Percentiles rank a stretch among this genome's conserved stretches.
Conservation (phyloP, 345 rosid species). For the Citrus cavaleriei region DNA sequence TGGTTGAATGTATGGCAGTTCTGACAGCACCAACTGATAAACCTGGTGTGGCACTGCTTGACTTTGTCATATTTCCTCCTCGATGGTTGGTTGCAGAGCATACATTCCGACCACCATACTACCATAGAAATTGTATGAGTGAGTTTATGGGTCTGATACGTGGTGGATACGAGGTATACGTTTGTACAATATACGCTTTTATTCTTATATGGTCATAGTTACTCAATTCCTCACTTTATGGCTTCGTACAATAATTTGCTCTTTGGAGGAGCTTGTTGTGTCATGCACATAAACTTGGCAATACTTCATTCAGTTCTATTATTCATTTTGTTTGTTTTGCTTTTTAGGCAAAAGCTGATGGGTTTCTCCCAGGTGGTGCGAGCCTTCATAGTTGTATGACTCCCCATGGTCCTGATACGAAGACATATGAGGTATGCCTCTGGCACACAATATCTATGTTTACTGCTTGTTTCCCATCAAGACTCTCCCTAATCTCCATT, state of each 20-base stretch:
- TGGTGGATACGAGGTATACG: constrained; percentile 88
- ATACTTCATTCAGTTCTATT: neutral
- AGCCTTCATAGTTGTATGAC: constrained; percentile 99
- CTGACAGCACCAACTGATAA: constrained; percentile 97
- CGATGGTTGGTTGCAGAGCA: constrained; percentile 97
- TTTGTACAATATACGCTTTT: neutral
- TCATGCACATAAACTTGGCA: neutral
- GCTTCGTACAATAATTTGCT: neutral
- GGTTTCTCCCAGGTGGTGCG: constrained; percentile 90
- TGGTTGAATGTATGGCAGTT: constrained; percentile 44
- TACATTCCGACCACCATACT: constrained; percentile 94
- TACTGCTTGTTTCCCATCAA: neutral
- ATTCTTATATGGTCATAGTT: neutral
- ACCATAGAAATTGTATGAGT: constrained; percentile 99
- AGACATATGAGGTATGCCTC: constrained; percentile 68
- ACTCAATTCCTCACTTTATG: neutral
- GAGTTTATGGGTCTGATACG: constrained; percentile 93
- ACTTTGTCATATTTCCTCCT: constrained; percentile 95
- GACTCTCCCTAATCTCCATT: neutral
- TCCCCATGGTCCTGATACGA: constrained; percentile 98
- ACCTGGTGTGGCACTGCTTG: constrained; percentile 93
- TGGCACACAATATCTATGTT: neutral
- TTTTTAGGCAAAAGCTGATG: constrained; percentile 89
- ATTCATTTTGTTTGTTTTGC: neutral
- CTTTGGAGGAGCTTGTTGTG: neutral